Conservation (phyloP, 2,329 filamentous ascomycete species). For the Incumbomyces delicatus region DNA sequence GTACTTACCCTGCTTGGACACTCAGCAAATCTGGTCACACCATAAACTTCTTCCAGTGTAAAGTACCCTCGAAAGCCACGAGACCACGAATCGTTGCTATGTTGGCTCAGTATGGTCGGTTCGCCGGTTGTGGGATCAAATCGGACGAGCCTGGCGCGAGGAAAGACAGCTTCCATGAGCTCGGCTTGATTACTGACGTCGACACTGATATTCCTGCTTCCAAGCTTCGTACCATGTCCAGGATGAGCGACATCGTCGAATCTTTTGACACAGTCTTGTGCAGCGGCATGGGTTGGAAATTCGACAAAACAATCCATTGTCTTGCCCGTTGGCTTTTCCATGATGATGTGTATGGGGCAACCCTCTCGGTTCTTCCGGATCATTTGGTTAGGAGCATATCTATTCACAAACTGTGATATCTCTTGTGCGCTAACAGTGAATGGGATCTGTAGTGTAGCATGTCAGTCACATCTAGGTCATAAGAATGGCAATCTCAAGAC, state of each 20-base stretch:
- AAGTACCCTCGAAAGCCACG: slow-evolving; percentile 44
- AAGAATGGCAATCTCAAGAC: no score
- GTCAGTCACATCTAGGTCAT: no score
- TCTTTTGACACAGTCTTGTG: slow-evolving; percentile 29
- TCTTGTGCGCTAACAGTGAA: slow-evolving; percentile 42
- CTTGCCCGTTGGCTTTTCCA: slow-evolving; percentile 49
- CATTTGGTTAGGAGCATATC: slow-evolving; percentile 26
- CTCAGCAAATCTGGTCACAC: slow-evolving; percentile 39
- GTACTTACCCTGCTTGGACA: slow-evolving; percentile 39
- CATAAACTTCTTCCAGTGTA: slow-evolving; percentile 40
- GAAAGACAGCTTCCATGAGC: slow-evolving; percentile 43
- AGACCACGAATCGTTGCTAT: slow-evolving; percentile 33
- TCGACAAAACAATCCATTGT: slow-evolving; percentile 47
- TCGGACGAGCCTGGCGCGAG: slow-evolving; percentile 39
- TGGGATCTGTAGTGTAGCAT: slow-evolving; percentile 32
- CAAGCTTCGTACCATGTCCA: slow-evolving; percentile 34
- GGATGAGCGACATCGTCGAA: slow-evolving; percentile 28
- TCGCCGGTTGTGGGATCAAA: slow-evolving; percentile 28
- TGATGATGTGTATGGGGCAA: slow-evolving; percentile 45
- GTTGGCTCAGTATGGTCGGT: slow-evolving; percentile 25
- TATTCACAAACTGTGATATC: slow-evolving; percentile 38
- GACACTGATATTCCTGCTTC: slow-evolving; percentile 39
- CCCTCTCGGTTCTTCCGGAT: slow-evolving; percentile 23
- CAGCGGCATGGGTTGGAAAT: slow-evolving; percentile 30
- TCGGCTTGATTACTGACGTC: slow-evolving; percentile 38